Conservation (phyloP, 768 basidiomycete species). For the Mycena olivaceomarginata region DNA sequence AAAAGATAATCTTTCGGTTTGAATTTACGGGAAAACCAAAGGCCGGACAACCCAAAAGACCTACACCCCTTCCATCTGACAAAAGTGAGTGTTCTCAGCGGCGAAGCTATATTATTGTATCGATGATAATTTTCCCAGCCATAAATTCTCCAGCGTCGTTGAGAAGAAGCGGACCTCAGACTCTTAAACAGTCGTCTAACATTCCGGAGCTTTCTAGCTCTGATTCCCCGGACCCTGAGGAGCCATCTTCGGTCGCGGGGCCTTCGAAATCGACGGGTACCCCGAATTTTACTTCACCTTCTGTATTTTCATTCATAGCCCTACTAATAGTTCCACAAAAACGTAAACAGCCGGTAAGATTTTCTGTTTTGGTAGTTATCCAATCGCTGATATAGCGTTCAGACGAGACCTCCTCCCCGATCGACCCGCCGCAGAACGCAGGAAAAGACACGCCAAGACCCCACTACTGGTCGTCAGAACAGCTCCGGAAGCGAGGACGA, state of each 20-base stretch:
- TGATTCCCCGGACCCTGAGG: not conserved
- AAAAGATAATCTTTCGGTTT: conserved; percentile 4
- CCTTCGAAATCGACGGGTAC: conserved; percentile 12
- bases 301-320: not conserved
- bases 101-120: not conserved
- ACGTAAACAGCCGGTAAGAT: conserved; percentile 8
- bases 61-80: not conserved
- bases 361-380: not conserved
- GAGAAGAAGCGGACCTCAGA: not conserved
- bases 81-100: not conserved
- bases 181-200: not conserved
- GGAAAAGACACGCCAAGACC: not conserved
- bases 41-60: no score
- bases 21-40: not conserved
- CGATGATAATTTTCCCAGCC: not conserved
- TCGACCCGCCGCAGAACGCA: not conserved
- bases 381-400: not conserved
- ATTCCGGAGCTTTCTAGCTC: not conserved
- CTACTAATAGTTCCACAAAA: conserved; percentile 14
- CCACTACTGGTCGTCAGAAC: not conserved
- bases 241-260: not conserved
- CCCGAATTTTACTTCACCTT: not conserved
- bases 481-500: not conserved
- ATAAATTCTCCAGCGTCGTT: not conserved
- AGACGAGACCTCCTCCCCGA: not conserved